These are phyloP conservation scores for Kodamaea ohmeri DNA, from an alignment of 1,139 yeast species.

Conservation along the genomic window DNA sequence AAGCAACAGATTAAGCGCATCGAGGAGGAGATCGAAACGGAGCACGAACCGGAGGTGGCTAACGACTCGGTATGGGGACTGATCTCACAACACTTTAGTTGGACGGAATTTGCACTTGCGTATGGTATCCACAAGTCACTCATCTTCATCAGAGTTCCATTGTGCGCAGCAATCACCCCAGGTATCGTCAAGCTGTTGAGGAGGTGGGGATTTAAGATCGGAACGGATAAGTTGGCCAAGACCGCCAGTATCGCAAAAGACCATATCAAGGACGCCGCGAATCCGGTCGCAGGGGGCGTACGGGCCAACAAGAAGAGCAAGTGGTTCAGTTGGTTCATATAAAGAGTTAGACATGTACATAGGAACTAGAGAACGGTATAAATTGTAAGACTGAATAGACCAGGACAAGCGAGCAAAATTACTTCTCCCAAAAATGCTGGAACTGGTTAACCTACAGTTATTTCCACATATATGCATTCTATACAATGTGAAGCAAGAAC, in stretches of 20 bases:
- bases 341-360: neutral
- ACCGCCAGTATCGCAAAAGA: conserved; percentile 39
- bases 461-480: conserved; percentile 1
- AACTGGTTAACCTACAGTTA: too few relatives aligned
- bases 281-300: conserved; percentile 50
- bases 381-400: neutral
- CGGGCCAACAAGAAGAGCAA: conserved; percentile 49
- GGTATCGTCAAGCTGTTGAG: conserved; percentile 63
- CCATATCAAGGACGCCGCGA: conserved; percentile 35
- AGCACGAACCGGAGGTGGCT: conserved; percentile 16
- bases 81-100: conserved; percentile 46
- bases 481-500: neutral
- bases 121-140: conserved; percentile 91
- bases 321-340: conserved; percentile 58
- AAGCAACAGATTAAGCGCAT: conserved; percentile 33
- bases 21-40: conserved; percentile 23
- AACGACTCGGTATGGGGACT: conserved; percentile 13
- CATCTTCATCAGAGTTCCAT: conserved; percentile 76
- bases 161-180: conserved; percentile 93
- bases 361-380: neutral
- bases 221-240: conserved; percentile 43
- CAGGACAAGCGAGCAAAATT: too few relatives aligned
- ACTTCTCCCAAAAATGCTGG: too few relatives aligned
- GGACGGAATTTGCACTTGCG: conserved; percentile 80
- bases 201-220: conserved; percentile 79